Evolutionary conservation across 352 stramenopile species (phyloP), one percentile per base, ranked within the genome.

Genomic region (Phytophthora melonis): DNA sequence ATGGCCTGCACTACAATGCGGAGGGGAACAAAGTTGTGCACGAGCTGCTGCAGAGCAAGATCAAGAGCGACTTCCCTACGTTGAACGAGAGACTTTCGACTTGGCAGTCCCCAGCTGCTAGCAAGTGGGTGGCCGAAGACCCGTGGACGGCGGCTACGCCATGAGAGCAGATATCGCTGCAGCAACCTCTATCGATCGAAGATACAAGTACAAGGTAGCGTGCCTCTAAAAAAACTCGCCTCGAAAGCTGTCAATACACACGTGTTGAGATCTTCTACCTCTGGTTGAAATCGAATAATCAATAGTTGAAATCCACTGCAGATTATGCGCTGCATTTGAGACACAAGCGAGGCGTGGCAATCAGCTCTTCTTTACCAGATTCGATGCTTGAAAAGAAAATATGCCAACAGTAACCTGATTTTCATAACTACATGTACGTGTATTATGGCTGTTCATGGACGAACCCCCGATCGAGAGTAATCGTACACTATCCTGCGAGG

Each of bases 1-100:
- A 92, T 58, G 84, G 84, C 0, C 70, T 90, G 1, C 82, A 92
- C 58, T 82, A 89, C 13, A 84, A 60, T 45, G 45, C 47, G 27
- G 60, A 68, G 7, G 84, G 84, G 18, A 83, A 89, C 41, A 58
- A 72, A 19, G 27, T 80, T 21, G 65, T 90, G 21, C 66, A 83
- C 21, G 25, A 64, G 10, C 36, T 69, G 16, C 19, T 80, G 7
- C 27, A 39, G 21, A 62, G 10, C 23, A 71, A 67, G 13, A 49
- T 80, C 49, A 54, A 36, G 8, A 14, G 7, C 34, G 53, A 61
- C 2, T 81, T 78, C 52, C 57, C 65, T 5, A n/a, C 5, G 0
- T 27, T 80, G 16, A 25, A 23, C 13, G n/a, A 14, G 1, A n/a
- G 39, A 3, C 43, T 75, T 21, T 43, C 65, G 5, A 68, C 66